phyloP scores from a whole-genome alignment of 2,329 filamentous ascomycete species.

The Fusarium nematophilum region DNA sequence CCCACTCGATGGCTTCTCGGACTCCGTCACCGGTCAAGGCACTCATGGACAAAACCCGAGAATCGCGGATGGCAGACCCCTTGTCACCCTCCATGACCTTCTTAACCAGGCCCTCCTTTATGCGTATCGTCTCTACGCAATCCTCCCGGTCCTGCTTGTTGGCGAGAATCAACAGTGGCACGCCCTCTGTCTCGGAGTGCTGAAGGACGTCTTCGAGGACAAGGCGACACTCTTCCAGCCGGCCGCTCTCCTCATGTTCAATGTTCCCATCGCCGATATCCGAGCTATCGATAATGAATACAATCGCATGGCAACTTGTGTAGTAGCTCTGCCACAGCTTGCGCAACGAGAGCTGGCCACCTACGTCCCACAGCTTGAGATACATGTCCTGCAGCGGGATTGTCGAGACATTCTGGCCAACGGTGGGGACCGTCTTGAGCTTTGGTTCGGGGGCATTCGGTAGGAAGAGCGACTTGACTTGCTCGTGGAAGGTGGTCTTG shows the following conservation, averaged over 20 bases:
- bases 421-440: slow-evolving; percentile 91
- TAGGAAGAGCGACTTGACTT: slow-evolving; percentile 90
- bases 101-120: slow-evolving; percentile 96
- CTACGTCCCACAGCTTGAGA: slow-evolving; percentile 98
- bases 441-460: slow-evolving; percentile 71
- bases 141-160: slow-evolving; percentile 99
- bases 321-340: slow-evolving; percentile 98
- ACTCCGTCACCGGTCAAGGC: slow-evolving; percentile 91
- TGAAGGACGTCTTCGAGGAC: slow-evolving; percentile 92
- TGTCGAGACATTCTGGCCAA: slow-evolving; percentile 95
- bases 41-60: slow-evolving; percentile 88
- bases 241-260: slow-evolving; percentile 60
- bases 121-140: slow-evolving; percentile 95
- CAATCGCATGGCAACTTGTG: slow-evolving; percentile 91
- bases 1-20: slow-evolving; percentile 95
- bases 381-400: slow-evolving; percentile 94
- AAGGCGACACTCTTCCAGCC: slow-evolving; percentile 87
- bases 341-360: slow-evolving; percentile 89
- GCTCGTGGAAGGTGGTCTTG: slow-evolving; percentile 97
- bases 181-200: slow-evolving; percentile 87
- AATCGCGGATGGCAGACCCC: slow-evolving; percentile 86
- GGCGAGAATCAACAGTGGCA: slow-evolving; percentile 90
- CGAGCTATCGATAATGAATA: slow-evolving; percentile 96
- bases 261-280: slow-evolving; percentile 89
- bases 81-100: slow-evolving; percentile 96